Conservation (phyloP, 2,329 filamentous ascomycete species). For the Monilinia vaccinii-corymbosi region DNA sequence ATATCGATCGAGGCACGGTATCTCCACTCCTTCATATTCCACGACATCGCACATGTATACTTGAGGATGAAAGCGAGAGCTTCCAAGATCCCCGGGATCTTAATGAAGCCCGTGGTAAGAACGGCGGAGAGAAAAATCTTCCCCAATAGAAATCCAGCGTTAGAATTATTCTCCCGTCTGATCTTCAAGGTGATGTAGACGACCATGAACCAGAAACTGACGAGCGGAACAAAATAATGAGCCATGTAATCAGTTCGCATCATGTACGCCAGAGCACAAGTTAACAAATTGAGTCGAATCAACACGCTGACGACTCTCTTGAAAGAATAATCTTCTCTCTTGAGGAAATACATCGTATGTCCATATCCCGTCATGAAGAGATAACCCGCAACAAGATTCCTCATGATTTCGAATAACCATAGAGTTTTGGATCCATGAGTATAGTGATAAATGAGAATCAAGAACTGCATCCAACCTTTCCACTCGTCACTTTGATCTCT, state of each 20-base stretch:
- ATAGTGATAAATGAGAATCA: constrained; percentile 49
- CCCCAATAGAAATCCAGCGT: constrained; percentile 33
- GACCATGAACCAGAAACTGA: constrained; percentile 54
- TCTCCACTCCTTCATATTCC: constrained; percentile 40
- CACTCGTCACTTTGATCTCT: constrained; percentile 53
- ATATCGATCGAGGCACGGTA: constrained; percentile 44
- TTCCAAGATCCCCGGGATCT: constrained; percentile 36
- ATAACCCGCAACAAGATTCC: constrained; percentile 47
- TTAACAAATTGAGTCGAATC: constrained; percentile 48
- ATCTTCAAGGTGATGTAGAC: constrained; percentile 44
- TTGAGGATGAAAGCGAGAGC: constrained; percentile 32
- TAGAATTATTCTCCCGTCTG: constrained; percentile 35
- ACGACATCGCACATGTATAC: constrained; percentile 38
- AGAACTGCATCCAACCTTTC: constrained; percentile 56
- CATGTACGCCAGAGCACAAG: constrained; percentile 42
- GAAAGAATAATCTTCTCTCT: constrained; percentile 47
- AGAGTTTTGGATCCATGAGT: constrained; percentile 41
- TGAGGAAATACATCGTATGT: constrained; percentile 49
- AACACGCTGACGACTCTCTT: constrained; percentile 43
- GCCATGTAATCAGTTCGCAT: constrained; percentile 47
- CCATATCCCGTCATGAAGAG: constrained; percentile 55
- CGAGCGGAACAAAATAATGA: constrained; percentile 51
- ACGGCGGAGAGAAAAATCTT: constrained; percentile 41
- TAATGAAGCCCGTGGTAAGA: constrained; percentile 32
- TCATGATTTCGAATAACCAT: constrained; percentile 45